phyloP scores from a whole-genome alignment of 1,284 basidiomycete genomes.

The Tetrapyrgos nigripes region DNA sequence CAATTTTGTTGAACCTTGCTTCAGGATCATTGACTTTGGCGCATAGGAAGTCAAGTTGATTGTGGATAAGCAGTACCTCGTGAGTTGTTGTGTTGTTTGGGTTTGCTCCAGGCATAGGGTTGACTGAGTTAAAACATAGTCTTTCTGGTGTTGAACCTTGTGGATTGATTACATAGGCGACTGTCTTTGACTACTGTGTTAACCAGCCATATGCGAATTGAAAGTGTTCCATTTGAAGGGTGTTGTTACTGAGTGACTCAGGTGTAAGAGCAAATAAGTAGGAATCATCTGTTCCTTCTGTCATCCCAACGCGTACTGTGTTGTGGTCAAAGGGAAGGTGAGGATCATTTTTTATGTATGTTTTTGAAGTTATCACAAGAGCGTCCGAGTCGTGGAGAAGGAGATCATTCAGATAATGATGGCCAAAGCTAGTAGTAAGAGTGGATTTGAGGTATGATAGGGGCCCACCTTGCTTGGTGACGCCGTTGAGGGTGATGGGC shows the following conservation, averaged over 20 bases:
- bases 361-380: conserved; percentile 17
- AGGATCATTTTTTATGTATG: conserved; percentile 8
- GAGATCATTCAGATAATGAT: conserved; percentile 31
- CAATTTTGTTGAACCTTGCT: conserved; percentile 19
- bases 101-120: background rate
- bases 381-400: conserved; percentile 12
- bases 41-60: conserved; percentile 28
- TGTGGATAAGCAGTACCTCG: background rate
- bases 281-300: conserved; percentile 33
- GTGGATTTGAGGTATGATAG: conserved; percentile 35
- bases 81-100: conserved; percentile 14
- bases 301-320: conserved; percentile 22
- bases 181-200: conserved; percentile 29
- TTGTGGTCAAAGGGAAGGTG: conserved; percentile 22
- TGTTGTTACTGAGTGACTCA: conserved; percentile 6
- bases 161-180: conserved; percentile 15
- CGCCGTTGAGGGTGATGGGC: conserved; percentile 25
- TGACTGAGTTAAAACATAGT: conserved; percentile 10
- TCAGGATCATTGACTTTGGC: conserved; percentile 26
- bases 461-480: conserved; percentile 39
- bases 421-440: conserved; percentile 35
- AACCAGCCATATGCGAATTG: conserved; percentile 32
- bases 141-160: background rate
- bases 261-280: conserved; percentile 20
- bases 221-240: conserved; percentile 27